A percentile compares a stretch with the other conserved stretches of the same genome.
Conservation (phyloP, 129 eudicot species). For the Smallanthus sonchifolius region DNA sequence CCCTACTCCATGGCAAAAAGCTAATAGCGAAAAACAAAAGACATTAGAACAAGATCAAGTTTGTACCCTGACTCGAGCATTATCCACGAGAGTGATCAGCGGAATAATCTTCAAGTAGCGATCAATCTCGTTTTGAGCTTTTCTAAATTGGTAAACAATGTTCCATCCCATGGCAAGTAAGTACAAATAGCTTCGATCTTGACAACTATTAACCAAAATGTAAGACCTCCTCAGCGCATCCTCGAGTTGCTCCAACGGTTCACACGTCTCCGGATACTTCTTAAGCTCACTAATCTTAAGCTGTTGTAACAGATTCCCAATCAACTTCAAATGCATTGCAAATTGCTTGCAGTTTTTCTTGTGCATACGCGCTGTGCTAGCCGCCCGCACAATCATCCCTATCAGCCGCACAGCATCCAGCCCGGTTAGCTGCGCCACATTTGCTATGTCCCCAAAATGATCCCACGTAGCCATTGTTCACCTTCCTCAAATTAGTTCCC, state of each 20-base stretch:
- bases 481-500: neutral
- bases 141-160: slow-evolving; percentile 88
- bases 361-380: slow-evolving; percentile 91
- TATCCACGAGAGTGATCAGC: slow-evolving; percentile 91
- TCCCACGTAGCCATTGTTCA: slow-evolving; percentile 66
- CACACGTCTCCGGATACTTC: slow-evolving; percentile 86
- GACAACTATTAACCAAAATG: slow-evolving; percentile 84
- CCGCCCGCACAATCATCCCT: slow-evolving; percentile 82
- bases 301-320: slow-evolving; percentile 74
- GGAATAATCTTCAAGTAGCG: slow-evolving; percentile 88
- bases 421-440: slow-evolving; percentile 80
- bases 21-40: neutral
- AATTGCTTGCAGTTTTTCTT: slow-evolving; percentile 89
- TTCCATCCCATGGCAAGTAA: slow-evolving; percentile 99
- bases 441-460: slow-evolving; percentile 81
- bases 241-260: slow-evolving; percentile 91
- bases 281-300: slow-evolving; percentile 78
- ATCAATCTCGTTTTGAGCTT: slow-evolving; percentile 93
- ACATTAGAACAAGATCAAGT: neutral
- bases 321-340: slow-evolving; percentile 81
- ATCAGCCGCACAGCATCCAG: slow-evolving; percentile 70
- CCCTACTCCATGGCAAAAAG: neutral
- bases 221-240: slow-evolving; percentile 95
- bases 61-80: slow-evolving; percentile 93
- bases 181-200: slow-evolving; percentile 86